These are phyloP conservation scores for Epichloe uncinata DNA, from an alignment of 2,329 filamentous ascomycete genomes.

Conservation along the genomic window DNA sequence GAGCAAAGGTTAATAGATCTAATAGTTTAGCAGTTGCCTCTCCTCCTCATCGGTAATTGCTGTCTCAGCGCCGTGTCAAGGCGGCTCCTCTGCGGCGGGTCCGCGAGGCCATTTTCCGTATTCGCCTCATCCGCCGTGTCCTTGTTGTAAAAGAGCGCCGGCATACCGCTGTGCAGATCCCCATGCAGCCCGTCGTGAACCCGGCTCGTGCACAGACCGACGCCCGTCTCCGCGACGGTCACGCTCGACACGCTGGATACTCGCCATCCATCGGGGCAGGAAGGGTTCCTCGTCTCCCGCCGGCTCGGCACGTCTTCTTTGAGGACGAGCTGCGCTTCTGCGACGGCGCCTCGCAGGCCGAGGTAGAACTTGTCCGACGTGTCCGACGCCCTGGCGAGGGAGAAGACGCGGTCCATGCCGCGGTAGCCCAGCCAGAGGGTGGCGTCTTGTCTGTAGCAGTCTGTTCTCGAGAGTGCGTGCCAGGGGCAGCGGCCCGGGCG, in stretches of 20 bases:
- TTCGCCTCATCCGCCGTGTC: background rate
- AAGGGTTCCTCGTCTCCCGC: background rate
- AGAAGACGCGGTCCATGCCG: constrained; percentile 26
- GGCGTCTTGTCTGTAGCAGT: constrained; percentile 36
- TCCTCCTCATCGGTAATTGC: background rate
- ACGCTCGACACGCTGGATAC: constrained; percentile 5
- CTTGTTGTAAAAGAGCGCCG: constrained; percentile 10
- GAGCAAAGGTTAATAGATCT: no score
- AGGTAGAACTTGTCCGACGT: constrained; percentile 34
- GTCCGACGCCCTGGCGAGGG: constrained; percentile 33
- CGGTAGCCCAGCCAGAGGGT: constrained; percentile 29
- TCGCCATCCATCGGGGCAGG: background rate
- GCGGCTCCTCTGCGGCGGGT: constrained; percentile 1
- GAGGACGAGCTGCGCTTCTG: constrained; percentile 26
- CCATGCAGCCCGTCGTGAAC: constrained; percentile 2
- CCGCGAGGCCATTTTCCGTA: background rate
- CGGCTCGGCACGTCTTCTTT: constrained; percentile 15
- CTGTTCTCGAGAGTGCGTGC: constrained; percentile 29
- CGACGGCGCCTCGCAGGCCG: constrained; percentile 33
- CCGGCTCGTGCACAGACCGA: constrained; percentile 12
- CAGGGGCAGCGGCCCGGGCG: constrained; percentile 28
- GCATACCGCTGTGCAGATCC: constrained; percentile 9
- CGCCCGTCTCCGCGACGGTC: constrained; percentile 19
- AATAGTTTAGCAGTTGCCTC: background rate
- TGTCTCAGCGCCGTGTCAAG: constrained; percentile 9